These are phyloP conservation scores for Hortaea werneckii DNA, from an alignment of 2,329 filamentous ascomycete species.

Conservation along the genomic window DNA sequence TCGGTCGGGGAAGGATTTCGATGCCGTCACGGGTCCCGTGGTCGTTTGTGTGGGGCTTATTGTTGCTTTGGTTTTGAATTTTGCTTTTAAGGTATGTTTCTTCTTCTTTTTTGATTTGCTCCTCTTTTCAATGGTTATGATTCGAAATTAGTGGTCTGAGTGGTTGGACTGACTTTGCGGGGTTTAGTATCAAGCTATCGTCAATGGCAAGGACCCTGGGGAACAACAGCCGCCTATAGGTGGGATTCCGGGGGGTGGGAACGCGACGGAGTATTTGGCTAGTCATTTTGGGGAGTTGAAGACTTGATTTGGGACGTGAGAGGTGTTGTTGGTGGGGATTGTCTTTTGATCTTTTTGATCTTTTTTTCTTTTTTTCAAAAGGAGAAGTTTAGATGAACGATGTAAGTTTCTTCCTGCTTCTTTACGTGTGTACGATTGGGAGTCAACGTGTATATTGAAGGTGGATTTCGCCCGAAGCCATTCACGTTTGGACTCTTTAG, in stretches of 20 bases:
- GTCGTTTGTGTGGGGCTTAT: constrained; percentile 72
- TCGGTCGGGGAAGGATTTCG: constrained; percentile 85
- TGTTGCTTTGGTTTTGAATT: constrained; percentile 72
- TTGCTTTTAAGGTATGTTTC: constrained; percentile 63
- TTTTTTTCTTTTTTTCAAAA: too few species aligned
- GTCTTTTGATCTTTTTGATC: too few species aligned
- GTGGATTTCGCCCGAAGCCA: too few species aligned
- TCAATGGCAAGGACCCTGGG: background rate
- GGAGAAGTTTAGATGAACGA: too few species aligned
- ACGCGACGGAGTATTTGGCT: background rate
- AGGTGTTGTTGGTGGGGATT: too few species aligned
- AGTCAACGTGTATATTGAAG: too few species aligned
- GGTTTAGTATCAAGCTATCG: constrained; percentile 1
- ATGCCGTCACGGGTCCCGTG: constrained; percentile 75
- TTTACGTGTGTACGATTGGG: too few species aligned
- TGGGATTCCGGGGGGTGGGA: background rate
- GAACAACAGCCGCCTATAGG: background rate
- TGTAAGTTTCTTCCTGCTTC: too few species aligned
- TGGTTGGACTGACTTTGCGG: background rate
- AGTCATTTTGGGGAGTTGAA: background rate
- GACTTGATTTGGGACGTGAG: background rate
- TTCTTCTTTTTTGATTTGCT: background rate
- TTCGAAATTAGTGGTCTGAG: background rate
- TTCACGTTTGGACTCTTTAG: too few species aligned
- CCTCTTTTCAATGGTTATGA: background rate